Percentiles rank a stretch among this genome's conserved stretches.
These are phyloP conservation scores for Ilex paraguariensis DNA, from an alignment of 305 asterid species.

Conservation along the genomic window DNA sequence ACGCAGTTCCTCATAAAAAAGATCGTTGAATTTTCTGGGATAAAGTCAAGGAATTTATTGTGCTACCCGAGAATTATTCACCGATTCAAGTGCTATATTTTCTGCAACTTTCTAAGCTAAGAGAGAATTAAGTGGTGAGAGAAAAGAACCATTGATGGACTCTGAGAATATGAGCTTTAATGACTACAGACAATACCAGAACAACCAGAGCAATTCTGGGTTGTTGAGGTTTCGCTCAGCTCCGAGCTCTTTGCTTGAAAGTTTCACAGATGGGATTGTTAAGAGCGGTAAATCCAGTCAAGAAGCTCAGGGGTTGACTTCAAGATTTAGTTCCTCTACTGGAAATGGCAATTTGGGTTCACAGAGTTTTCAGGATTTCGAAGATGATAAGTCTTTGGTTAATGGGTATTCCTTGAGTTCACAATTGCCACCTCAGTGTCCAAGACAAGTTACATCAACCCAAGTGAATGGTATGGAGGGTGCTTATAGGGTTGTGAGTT, in stretches of 20 bases:
- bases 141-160: conserved; percentile 35
- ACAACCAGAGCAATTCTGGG: conserved; percentile 40
- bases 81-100: conserved; percentile 36
- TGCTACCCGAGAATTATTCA: conserved; percentile 53
- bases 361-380: not conserved
- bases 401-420: conserved; percentile 27
- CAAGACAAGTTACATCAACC: conserved; percentile 31
- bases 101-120: conserved; percentile 17
- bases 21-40: conserved; percentile 26
- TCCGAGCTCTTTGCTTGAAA: conserved; percentile 46
- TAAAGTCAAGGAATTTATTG: conserved; percentile 47
- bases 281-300: conserved; percentile 8
- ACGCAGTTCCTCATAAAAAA: conserved; percentile 30
- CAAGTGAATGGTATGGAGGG: conserved; percentile 23
- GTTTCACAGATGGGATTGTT: conserved; percentile 21
- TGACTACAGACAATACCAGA: conserved; percentile 14
- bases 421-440: conserved; percentile 70
- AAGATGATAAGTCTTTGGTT: conserved; percentile 10
- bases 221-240: conserved; percentile 62
- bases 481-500: conserved; percentile 29
- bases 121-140: conserved; percentile 13
- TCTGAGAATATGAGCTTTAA: conserved; percentile 21
- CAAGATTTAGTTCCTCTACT: conserved; percentile 30
- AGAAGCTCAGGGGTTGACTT: conserved; percentile 29
- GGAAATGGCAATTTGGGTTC: conserved; percentile 3